Percentiles rank a stretch among this genome's conserved stretches.
These are phyloP conservation scores for Lodderomyces oxycetoniae DNA, from an alignment of 1,139 yeast species.

Conservation along the genomic window DNA sequence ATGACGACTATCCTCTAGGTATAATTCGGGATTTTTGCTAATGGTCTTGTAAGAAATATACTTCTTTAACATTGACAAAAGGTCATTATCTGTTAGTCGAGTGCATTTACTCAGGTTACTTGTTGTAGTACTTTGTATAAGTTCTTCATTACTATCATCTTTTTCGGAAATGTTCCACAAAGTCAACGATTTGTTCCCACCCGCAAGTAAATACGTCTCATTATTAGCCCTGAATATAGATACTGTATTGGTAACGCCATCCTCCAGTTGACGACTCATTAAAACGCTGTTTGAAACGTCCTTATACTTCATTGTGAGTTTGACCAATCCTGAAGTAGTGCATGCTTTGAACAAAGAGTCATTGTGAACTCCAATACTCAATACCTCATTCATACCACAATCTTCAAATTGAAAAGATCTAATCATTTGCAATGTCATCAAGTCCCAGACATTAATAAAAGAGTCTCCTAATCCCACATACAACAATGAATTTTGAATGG, in stretches of 20 bases:
- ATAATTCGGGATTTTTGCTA: slow-evolving; percentile 61
- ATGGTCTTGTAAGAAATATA: slow-evolving; percentile 72
- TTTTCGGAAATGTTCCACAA: slow-evolving; percentile 34
- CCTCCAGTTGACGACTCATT: slow-evolving; percentile 17
- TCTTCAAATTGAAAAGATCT: slow-evolving; percentile 46
- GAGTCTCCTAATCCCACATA: slow-evolving; percentile 80
- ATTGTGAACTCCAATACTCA: slow-evolving; percentile 42
- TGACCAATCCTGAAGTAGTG: slow-evolving; percentile 49
- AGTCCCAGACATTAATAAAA: slow-evolving; percentile 74
- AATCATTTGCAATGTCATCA: slow-evolving; percentile 70
- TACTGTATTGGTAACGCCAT: slow-evolving; percentile 20
- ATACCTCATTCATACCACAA: slow-evolving; percentile 34
- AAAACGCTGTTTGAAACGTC: slow-evolving; percentile 9
- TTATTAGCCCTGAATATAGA: slow-evolving; percentile 22
- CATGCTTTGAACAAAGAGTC: slow-evolving; percentile 56
- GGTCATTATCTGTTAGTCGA: slow-evolving; percentile 45
- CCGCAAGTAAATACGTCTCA: slow-evolving; percentile 31
- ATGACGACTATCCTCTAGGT: slow-evolving; percentile 74
- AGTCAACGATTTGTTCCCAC: slow-evolving; percentile 34
- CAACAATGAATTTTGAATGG: slow-evolving; percentile 56
- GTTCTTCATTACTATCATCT: slow-evolving; percentile 12
- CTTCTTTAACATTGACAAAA: slow-evolving; percentile 58
- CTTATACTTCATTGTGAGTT: slow-evolving; percentile 40
- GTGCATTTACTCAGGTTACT: slow-evolving; percentile 3
- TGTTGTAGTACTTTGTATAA: slow-evolving; percentile 11